These are phyloP conservation scores for Hanseniaspora valbyensis DNA, from an alignment of 805 yeast genomes.

Conservation along the genomic window DNA sequence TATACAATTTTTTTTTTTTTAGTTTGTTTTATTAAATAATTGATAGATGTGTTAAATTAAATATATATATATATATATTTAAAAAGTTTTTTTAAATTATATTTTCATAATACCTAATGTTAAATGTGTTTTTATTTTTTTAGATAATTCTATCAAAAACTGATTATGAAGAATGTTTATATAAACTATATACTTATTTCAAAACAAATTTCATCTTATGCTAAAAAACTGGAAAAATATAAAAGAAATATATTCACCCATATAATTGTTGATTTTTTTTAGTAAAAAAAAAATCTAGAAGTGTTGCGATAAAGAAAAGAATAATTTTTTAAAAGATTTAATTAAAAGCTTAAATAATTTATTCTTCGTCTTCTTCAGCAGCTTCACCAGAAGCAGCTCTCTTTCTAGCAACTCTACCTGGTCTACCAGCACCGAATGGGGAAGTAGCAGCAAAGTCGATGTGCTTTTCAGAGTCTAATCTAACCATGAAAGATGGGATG, in stretches of 20 bases:
- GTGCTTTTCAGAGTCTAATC: conserved; percentile 99
- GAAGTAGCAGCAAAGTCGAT: conserved; percentile 98
- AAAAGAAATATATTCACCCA: too few species aligned
- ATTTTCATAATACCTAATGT: too few species aligned
- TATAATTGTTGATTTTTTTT: not conserved
- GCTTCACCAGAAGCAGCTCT: conserved; percentile 53
- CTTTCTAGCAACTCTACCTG: conserved; percentile 99
- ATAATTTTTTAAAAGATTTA: not conserved
- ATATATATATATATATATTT: too few species aligned
- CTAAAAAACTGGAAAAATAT: not conserved
- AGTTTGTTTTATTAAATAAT: too few species aligned
- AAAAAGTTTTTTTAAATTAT: too few species aligned
- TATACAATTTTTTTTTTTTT: too few species aligned
- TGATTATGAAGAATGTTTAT: conserved; percentile 2
- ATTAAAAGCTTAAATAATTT: conserved; percentile 1
- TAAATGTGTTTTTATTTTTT: not conserved
- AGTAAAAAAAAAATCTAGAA: not conserved
- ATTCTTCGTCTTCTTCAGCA: conserved; percentile 54
- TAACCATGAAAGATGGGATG: conserved; percentile 98
- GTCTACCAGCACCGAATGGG: conserved; percentile 99
- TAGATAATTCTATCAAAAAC: not conserved
- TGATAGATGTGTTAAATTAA: too few species aligned
- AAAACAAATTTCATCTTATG: not conserved
- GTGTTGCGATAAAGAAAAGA: not conserved
- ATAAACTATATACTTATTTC: not conserved